A percentile compares a stretch with the other conserved stretches of the same genome.
These are phyloP conservation scores for Jamesozyma piceae DNA, from an alignment of 805 yeast species.

Conservation along the genomic window DNA sequence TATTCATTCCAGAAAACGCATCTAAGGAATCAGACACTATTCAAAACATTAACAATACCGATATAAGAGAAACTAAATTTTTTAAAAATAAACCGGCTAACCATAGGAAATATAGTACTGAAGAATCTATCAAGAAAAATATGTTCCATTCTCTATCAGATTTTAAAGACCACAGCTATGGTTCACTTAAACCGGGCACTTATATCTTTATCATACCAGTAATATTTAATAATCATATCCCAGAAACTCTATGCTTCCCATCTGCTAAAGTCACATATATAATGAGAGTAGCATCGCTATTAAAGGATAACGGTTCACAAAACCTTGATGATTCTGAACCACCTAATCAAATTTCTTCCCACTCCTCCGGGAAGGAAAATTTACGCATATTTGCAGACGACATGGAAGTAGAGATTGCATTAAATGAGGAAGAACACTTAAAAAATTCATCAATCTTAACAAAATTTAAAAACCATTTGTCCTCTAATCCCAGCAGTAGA, in stretches of 20 bases:
- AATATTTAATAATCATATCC: slow-evolving; percentile 47
- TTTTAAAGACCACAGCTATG: background rate
- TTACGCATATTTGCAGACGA: background rate
- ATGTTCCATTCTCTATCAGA: background rate
- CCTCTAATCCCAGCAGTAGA: background rate
- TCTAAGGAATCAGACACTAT: background rate
- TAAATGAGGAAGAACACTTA: background rate
- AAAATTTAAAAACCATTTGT: slow-evolving; percentile 3
- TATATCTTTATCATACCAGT: slow-evolving; percentile 60
- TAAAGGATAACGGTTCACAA: background rate
- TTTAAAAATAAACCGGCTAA: background rate
- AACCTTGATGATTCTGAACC: background rate
- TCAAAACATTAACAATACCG: background rate
- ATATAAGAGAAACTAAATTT: background rate
- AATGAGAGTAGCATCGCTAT: slow-evolving; percentile 12
- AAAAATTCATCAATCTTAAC: slow-evolving; percentile 1
- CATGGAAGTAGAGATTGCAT: background rate
- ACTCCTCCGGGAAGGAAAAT: background rate
- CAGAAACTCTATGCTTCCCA: slow-evolving; percentile 35
- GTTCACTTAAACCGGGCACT: slow-evolving; percentile 46
- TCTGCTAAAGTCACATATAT: slow-evolving; percentile 26
- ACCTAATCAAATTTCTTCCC: background rate
- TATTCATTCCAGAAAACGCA: slow-evolving; percentile 1
- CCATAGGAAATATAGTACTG: background rate
- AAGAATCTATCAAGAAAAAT: background rate